Evolutionary conservation across 345 rosid genomes (phyloP).

Genomic region (Adansonia digitata): DNA sequence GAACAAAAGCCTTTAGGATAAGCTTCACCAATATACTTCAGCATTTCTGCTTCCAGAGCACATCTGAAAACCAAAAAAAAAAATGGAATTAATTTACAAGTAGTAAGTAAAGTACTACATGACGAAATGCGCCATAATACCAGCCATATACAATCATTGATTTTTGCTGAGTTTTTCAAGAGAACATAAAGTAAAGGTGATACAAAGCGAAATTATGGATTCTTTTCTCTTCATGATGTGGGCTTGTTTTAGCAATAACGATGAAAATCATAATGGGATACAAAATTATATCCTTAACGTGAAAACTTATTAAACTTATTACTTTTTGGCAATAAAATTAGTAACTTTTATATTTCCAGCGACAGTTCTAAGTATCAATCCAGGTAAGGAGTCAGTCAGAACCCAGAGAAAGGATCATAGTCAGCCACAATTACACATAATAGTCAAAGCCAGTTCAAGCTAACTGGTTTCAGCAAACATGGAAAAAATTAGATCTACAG

Average conservation of each 20-base stretch:
- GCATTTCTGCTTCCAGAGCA: slow-evolving; percentile 81
- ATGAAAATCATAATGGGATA: not conserved
- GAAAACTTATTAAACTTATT: not conserved
- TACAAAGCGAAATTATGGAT: not conserved
- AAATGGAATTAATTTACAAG: not conserved
- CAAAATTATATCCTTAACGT: not conserved
- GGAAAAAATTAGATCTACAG: not conserved
- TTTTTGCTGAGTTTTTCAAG: not conserved
- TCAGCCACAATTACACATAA: not conserved
- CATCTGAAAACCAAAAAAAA: slow-evolving; percentile 40
- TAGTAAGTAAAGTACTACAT: not conserved
- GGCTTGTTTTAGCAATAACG: not conserved
- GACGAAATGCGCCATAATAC: not conserved
- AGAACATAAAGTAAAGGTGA: not conserved
- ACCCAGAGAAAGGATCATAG: not conserved
- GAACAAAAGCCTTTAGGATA: slow-evolving; percentile 89
- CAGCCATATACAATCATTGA: not conserved
- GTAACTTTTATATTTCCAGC: not conserved
- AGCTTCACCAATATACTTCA: slow-evolving; percentile 75
- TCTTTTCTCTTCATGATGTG: not conserved
- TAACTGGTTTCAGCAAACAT: not conserved
- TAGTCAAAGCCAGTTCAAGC: not conserved
- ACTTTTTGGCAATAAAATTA: not conserved
- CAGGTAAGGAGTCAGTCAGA: not conserved
- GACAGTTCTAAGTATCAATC: not conserved